These are phyloP conservation scores for Boletus semigastroideus DNA, from an alignment of 1,284 basidiomycete genomes.

Conservation along the genomic window DNA sequence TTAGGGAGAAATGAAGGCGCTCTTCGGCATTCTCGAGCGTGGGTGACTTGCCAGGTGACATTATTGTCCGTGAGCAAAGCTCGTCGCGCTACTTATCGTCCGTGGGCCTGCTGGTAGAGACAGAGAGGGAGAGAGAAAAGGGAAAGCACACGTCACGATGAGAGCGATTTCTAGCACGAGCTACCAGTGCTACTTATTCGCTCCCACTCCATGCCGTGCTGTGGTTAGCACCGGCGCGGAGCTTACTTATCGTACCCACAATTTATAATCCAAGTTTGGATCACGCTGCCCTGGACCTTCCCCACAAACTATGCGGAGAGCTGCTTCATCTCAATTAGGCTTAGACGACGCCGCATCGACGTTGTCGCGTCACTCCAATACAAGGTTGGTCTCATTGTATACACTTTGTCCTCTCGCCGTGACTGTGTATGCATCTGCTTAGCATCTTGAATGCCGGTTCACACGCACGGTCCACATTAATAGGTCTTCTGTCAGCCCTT, in stretches of 20 bases:
- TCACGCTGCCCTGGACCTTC: not conserved
- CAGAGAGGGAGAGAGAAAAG: too few species aligned
- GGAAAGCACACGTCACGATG: too few species aligned
- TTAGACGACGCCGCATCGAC: constrained; percentile 11
- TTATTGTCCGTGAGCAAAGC: not conserved
- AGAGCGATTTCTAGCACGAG: not conserved
- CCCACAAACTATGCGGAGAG: not conserved
- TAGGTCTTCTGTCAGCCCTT: constrained; percentile 17
- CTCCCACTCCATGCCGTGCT: too few species aligned
- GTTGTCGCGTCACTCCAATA: constrained; percentile 10
- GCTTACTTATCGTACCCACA: too few species aligned
- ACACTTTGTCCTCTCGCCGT: not conserved
- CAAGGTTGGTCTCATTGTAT: constrained; percentile 20
- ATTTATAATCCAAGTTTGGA: too few species aligned
- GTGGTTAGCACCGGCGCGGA: too few species aligned
- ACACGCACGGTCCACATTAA: constrained; percentile 2
- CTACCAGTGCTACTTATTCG: too few species aligned
- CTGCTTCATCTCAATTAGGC: not conserved
- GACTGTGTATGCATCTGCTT: not conserved
- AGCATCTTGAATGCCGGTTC: constrained; percentile 1
- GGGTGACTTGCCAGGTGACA: constrained; percentile 6
- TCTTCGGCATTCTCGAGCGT: not conserved
- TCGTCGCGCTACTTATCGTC: not conserved
- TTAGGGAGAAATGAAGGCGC: not conserved
- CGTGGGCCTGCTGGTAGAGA: not conserved